Evolutionary conservation across 257 asterid species (phyloP).

Genomic region (Ligustrum vulgare): DNA sequence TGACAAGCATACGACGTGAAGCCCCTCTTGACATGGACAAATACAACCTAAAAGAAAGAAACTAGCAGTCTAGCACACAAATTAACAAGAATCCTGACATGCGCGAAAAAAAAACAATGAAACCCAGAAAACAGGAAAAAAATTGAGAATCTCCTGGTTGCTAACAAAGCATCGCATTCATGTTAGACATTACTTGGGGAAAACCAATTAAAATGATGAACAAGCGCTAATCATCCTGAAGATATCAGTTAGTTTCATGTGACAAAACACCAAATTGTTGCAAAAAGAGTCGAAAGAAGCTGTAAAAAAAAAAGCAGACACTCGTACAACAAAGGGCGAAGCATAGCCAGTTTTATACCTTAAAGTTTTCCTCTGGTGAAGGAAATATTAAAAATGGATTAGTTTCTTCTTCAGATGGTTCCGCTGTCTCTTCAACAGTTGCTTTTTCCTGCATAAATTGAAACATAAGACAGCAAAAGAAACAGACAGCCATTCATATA

Average conservation of each 20-base stretch:
- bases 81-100: not conserved
- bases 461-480: slow-evolving; percentile 14
- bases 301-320: slow-evolving; percentile 6
- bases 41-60: not conserved
- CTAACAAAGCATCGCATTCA: not conserved
- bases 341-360: slow-evolving; percentile 42
- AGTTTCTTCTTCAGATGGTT: slow-evolving; percentile 76
- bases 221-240: not conserved
- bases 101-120: not conserved
- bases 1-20: not conserved
- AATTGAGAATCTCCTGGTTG: not conserved
- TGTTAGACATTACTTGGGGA: not conserved
- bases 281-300: not conserved
- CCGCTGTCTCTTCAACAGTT: slow-evolving; percentile 51
- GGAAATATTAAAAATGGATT: slow-evolving; percentile 89
- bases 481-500: slow-evolving; percentile 8
- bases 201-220: not conserved
- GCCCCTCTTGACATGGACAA: not conserved
- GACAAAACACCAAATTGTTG: not conserved
- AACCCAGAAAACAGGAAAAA: not conserved
- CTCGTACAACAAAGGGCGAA: not conserved
- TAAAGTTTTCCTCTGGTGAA: slow-evolving; percentile 74
- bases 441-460: slow-evolving; percentile 53
- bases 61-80: not conserved
- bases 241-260: slow-evolving; percentile 1